Conservation (phyloP, 164 flowering plant species). For the Akebia trifoliata region DNA sequence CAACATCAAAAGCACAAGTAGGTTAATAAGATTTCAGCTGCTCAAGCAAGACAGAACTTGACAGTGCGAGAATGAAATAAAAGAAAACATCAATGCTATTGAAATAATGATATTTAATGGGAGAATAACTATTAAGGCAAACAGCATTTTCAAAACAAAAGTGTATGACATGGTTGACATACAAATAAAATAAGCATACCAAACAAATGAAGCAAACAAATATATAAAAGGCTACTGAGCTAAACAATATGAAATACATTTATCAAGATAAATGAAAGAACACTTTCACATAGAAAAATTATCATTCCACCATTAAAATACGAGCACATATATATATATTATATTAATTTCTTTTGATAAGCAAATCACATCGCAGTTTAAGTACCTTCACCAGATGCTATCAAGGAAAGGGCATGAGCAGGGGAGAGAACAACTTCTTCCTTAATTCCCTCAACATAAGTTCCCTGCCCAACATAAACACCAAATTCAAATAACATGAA, state of each 20-base stretch:
- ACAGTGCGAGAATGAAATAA: too few relatives aligned
- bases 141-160: neutral
- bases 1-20: slow-evolving; percentile 5
- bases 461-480: slow-evolving; percentile 45
- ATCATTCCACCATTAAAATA: neutral
- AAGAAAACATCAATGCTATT: neutral
- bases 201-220: neutral
- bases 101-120: neutral
- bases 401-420: slow-evolving; percentile 79
- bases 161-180: neutral
- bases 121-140: neutral
- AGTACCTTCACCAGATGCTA: slow-evolving; percentile 84
- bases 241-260: neutral
- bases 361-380: too few relatives aligned
- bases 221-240: neutral
- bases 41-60: slow-evolving; percentile 4
- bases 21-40: slow-evolving; percentile 2
- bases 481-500: slow-evolving; percentile 4
- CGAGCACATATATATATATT: too few relatives aligned
- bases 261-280: neutral
- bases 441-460: slow-evolving; percentile 78
- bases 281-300: neutral
- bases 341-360: too few relatives aligned
- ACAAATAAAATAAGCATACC: neutral
- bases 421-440: slow-evolving; percentile 88